Conservation (phyloP, 1,284 basidiomycete species). For the Cerrena zonata region DNA sequence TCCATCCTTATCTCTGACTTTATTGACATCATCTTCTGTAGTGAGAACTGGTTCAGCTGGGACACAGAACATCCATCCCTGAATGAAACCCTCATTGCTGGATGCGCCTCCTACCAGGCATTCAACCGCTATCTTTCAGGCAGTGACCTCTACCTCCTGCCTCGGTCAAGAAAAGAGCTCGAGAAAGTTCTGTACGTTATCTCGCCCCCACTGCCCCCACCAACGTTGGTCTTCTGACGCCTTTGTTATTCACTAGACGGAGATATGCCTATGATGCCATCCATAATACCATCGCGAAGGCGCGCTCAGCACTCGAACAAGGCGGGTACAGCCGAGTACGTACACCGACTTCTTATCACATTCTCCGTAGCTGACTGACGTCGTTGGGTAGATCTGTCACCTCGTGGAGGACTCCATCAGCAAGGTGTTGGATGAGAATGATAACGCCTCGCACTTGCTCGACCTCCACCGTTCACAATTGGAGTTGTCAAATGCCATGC, state of each 20-base stretch:
- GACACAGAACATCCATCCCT: slow-evolving; percentile 62
- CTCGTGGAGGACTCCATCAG: slow-evolving; percentile 64
- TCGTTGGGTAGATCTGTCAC: slow-evolving; percentile 49
- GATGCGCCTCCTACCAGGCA: slow-evolving; percentile 46
- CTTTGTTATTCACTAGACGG: slow-evolving; percentile 36
- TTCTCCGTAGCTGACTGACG: slow-evolving; percentile 8
- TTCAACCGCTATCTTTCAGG: slow-evolving; percentile 36
- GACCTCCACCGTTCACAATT: slow-evolving; percentile 44
- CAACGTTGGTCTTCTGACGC: not conserved
- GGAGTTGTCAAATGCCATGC: slow-evolving; percentile 17
- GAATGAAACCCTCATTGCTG: slow-evolving; percentile 66
- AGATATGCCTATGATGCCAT: slow-evolving; percentile 73
- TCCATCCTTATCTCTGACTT: slow-evolving; percentile 9
- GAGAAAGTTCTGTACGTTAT: slow-evolving; percentile 66
- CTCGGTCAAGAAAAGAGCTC: slow-evolving; percentile 57
- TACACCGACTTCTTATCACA: slow-evolving; percentile 13
- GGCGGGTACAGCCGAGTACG: slow-evolving; percentile 73
- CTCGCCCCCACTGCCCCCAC: slow-evolving; percentile 5
- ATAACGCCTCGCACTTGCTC: slow-evolving; percentile 60
- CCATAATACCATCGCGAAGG: slow-evolving; percentile 69
- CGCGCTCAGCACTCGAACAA: slow-evolving; percentile 54
- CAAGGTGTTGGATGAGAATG: slow-evolving; percentile 58
- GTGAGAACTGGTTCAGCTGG: slow-evolving; percentile 63
- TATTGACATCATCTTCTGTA: slow-evolving; percentile 26
- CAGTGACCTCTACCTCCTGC: slow-evolving; percentile 62